These are phyloP conservation scores for Discostella stelligera DNA, from an alignment of 352 stramenopile genomes.

Conservation along the genomic window DNA sequence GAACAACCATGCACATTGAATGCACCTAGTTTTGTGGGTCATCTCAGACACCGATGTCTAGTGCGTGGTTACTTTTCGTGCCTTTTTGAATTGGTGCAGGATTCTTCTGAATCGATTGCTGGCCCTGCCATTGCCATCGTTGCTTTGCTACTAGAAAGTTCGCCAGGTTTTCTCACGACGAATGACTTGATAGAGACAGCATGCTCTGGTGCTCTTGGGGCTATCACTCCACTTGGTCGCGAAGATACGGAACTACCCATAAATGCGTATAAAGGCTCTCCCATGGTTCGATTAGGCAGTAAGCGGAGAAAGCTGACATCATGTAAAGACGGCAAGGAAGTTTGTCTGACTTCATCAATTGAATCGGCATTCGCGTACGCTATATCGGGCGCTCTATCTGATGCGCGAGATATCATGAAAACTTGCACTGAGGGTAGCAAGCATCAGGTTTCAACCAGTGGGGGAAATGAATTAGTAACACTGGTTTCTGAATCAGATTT, in stretches of 20 bases:
- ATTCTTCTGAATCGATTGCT: slow-evolving; percentile 38
- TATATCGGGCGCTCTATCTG: slow-evolving; percentile 29
- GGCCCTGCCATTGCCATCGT: slow-evolving; percentile 40
- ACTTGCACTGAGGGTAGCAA: slow-evolving; percentile 5
- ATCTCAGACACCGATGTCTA: slow-evolving; percentile 43
- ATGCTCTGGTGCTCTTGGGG: slow-evolving; percentile 35
- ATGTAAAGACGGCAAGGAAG: not conserved
- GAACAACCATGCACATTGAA: not conserved
- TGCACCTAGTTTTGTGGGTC: slow-evolving; percentile 14
- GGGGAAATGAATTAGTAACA: slow-evolving; percentile 22
- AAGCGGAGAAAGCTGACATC: slow-evolving; percentile 50
- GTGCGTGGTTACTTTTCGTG: slow-evolving; percentile 39
- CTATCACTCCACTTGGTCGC: slow-evolving; percentile 14
- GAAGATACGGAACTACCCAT: slow-evolving; percentile 2
- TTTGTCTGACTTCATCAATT: slow-evolving; percentile 9
- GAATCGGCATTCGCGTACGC: slow-evolving; percentile 29
- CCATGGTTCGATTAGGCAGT: slow-evolving; percentile 29
- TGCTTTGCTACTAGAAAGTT: slow-evolving; percentile 31
- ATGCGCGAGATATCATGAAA: slow-evolving; percentile 20
- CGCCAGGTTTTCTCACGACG: not conserved
- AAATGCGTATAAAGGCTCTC: slow-evolving; percentile 15
- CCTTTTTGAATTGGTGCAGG: slow-evolving; percentile 40
- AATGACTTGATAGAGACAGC: slow-evolving; percentile 24
- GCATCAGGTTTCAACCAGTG: slow-evolving; percentile 3
- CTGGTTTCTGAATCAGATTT: slow-evolving; percentile 35